Evolutionary conservation across 768 basidiomycete genomes (phyloP).

Genomic region (Boletus rufocinnamomeus): DNA sequence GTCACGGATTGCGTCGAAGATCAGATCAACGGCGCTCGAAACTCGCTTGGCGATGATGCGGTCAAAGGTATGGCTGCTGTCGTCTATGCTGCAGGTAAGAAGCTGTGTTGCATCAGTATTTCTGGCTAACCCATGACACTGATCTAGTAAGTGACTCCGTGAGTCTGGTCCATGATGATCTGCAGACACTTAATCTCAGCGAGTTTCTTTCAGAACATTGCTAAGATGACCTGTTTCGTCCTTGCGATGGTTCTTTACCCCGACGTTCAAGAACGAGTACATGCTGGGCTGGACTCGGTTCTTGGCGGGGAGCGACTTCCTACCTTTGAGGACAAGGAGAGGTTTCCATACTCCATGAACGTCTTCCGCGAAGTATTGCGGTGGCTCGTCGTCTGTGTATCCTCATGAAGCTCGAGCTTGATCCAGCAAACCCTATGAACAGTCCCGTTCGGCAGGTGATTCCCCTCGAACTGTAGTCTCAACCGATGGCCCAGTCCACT

Average conservation of each 20-base stretch:
- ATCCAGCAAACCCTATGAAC: not conserved
- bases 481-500: not conserved
- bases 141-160: constrained; percentile 6
- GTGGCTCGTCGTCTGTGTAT: constrained; percentile 8
- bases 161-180: not conserved
- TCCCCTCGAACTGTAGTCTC: not conserved
- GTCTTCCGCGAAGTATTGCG: constrained; percentile 6
- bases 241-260: constrained; percentile 7
- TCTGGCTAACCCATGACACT: not conserved
- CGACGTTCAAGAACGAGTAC: not conserved
- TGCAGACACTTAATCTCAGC: not conserved
- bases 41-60: constrained; percentile 1
- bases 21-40: not conserved
- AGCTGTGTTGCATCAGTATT: too few species aligned
- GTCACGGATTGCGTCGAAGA: constrained; percentile 9
- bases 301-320: constrained; percentile 3
- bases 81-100: constrained; percentile 6
- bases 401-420: not conserved
- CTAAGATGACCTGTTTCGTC: constrained; percentile 5
- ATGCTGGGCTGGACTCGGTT: not conserved
- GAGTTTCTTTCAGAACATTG: not conserved
- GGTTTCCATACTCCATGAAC: constrained; percentile 6
- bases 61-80: constrained; percentile 10
- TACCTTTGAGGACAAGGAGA: constrained; percentile 7
- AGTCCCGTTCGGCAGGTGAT: constrained; percentile 6